Evolutionary conservation across 2,329 filamentous ascomycete species (phyloP).

Genomic region (Nigrospora sphaerica): DNA sequence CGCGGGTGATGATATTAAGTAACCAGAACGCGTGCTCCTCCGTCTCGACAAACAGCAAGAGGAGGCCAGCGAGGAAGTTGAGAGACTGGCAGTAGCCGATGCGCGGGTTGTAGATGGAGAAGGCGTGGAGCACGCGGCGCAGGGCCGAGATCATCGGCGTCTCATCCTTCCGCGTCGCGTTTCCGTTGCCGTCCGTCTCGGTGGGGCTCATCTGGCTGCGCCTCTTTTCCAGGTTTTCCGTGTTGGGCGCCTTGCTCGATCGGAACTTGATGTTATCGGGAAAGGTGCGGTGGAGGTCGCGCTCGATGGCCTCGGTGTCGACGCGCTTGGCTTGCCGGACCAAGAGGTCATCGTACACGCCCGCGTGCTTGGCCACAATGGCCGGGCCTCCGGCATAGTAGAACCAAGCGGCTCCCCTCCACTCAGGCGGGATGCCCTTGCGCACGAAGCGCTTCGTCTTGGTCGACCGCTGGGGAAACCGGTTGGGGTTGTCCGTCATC

Average conservation of each 20-base stretch:
- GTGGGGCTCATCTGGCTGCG: slow-evolving; percentile 29
- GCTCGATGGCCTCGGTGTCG: slow-evolving; percentile 85
- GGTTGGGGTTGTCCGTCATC: slow-evolving; percentile 61
- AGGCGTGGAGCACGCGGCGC: slow-evolving; percentile 79
- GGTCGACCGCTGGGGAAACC: slow-evolving; percentile 72
- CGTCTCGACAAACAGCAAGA: slow-evolving; percentile 79
- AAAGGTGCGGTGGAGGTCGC: slow-evolving; percentile 88
- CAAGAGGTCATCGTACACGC: slow-evolving; percentile 68
- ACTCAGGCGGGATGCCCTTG: slow-evolving; percentile 90
- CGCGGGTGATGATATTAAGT: slow-evolving; percentile 82
- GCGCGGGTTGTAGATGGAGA: slow-evolving; percentile 81
- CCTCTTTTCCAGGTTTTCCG: slow-evolving; percentile 18
- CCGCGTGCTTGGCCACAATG: slow-evolving; percentile 67
- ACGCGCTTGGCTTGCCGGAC: slow-evolving; percentile 57
- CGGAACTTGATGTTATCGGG: slow-evolving; percentile 92
- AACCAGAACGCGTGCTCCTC: slow-evolving; percentile 93
- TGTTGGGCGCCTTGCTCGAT: slow-evolving; percentile 37
- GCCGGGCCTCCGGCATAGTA: slow-evolving; percentile 87
- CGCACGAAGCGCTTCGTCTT: slow-evolving; percentile 87
- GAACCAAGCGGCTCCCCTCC: slow-evolving; percentile 94
- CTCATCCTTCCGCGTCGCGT: slow-evolving; percentile 38
- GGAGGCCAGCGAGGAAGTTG: slow-evolving; percentile 86
- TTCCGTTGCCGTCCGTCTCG: slow-evolving; percentile 17
- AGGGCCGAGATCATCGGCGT: slow-evolving; percentile 74
- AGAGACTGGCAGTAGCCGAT: slow-evolving; percentile 95